Evolutionary conservation across 768 basidiomycete genomes (phyloP).

Genomic region (Neoboletus subvelutipes): DNA sequence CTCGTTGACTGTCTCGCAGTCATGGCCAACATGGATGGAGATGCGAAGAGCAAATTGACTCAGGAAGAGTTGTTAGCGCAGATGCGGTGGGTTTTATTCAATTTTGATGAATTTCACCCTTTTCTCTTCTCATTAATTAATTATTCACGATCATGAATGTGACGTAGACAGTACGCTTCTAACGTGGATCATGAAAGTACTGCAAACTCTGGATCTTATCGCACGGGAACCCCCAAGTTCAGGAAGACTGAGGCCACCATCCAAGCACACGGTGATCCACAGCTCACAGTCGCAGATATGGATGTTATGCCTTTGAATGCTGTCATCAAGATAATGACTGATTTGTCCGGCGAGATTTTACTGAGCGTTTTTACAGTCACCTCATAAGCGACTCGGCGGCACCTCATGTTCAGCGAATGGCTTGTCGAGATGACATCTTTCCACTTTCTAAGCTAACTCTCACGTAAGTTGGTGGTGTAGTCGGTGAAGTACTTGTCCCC

Average conservation of each 20-base stretch:
- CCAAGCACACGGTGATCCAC: not conserved
- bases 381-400: too few species aligned
- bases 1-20: conserved; percentile 5
- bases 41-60: conserved; percentile 15
- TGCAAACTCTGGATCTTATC: conserved; percentile 58
- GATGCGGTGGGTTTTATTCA: conserved; percentile 17
- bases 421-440: conserved; percentile 53
- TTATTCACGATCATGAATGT: not conserved
- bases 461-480: conserved; percentile 42
- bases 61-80: conserved; percentile 15
- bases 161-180: conserved; percentile 39
- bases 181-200: conserved; percentile 58
- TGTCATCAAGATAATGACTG: conserved; percentile 32
- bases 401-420: conserved; percentile 49
- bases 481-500: conserved; percentile 46
- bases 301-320: conserved; percentile 46
- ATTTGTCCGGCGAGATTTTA: not conserved
- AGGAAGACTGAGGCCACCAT: too few species aligned
- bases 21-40: conserved; percentile 25
- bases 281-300: conserved; percentile 36
- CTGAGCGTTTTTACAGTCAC: not conserved
- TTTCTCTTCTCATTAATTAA: too few species aligned
- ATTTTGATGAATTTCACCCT: not conserved
- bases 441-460: conserved; percentile 55
- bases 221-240: too few species aligned